A percentile compares a stretch with the other conserved stretches of the same genome.
These are phyloP conservation scores for Tulasnella sp. DNA, from an alignment of 768 basidiomycete genomes.

Conservation along the genomic window DNA sequence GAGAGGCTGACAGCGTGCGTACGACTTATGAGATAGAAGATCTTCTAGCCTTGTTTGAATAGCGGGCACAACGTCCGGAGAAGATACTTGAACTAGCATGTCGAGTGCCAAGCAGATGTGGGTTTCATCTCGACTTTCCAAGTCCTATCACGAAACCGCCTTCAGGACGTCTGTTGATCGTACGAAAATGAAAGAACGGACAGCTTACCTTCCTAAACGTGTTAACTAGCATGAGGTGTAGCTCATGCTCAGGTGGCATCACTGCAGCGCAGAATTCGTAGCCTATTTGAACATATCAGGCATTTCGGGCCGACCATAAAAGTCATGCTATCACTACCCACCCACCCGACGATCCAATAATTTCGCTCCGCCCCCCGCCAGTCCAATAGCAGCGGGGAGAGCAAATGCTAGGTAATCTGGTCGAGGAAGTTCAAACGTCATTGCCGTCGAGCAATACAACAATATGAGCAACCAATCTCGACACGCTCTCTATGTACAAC, in stretches of 20 bases:
- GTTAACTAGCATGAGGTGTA: slow-evolving; percentile 78
- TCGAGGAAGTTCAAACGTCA: slow-evolving; percentile 16
- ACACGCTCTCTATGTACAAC: slow-evolving; percentile 46
- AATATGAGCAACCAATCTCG: slow-evolving; percentile 61
- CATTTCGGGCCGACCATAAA: neutral
- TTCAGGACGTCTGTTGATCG: neutral
- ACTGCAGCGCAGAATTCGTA: slow-evolving; percentile 70
- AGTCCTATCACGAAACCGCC: slow-evolving; percentile 45
- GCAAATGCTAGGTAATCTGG: slow-evolving; percentile 56
- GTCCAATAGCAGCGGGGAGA: slow-evolving; percentile 63
- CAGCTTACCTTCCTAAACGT: slow-evolving; percentile 64
- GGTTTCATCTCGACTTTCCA: slow-evolving; percentile 50
- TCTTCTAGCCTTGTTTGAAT: slow-evolving; percentile 57
- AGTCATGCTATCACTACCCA: slow-evolving; percentile 41
- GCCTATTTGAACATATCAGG: slow-evolving; percentile 37
- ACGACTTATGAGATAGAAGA: slow-evolving; percentile 68
- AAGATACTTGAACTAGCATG: slow-evolving; percentile 52
- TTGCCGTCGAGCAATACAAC: slow-evolving; percentile 56
- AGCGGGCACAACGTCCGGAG: slow-evolving; percentile 66
- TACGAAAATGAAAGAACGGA: neutral
- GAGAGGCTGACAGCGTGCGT: slow-evolving; percentile 38
- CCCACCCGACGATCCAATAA: slow-evolving; percentile 48
- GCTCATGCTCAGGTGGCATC: slow-evolving; percentile 60
- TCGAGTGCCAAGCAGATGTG: slow-evolving; percentile 68
- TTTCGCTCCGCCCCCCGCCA: slow-evolving; percentile 60